Evolutionary conservation across 441 rosid species (phyloP).

Genomic region (Syzygium syzygioides): DNA sequence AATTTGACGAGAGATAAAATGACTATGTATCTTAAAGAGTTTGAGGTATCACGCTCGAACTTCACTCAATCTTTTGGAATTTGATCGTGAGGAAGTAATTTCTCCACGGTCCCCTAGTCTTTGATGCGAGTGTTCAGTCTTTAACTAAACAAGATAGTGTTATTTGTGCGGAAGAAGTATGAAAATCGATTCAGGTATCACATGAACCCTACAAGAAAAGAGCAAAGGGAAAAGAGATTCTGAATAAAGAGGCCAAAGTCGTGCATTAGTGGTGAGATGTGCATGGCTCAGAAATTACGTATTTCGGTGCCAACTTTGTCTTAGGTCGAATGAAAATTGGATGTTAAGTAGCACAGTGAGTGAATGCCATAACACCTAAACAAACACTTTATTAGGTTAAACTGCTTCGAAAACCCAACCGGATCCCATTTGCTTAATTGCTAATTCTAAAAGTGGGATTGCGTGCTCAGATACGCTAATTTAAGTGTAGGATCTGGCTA

Average conservation of each 20-base stretch:
- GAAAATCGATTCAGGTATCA: not conserved
- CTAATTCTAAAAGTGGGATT: not conserved
- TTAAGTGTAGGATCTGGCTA: not conserved
- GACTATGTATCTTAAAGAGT: not conserved
- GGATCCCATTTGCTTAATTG: not conserved
- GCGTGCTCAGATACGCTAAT: not conserved
- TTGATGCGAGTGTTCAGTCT: not conserved
- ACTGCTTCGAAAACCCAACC: not conserved
- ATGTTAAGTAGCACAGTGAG: not conserved
- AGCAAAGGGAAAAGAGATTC: not conserved
- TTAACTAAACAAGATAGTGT: not conserved
- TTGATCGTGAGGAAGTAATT: fast-evolving
- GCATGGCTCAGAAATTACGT: not conserved
- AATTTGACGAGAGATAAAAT: not conserved
- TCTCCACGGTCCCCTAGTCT: not conserved
- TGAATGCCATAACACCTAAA: not conserved
- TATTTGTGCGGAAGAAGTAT: not conserved
- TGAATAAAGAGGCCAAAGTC: not conserved
- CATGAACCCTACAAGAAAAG: not conserved
- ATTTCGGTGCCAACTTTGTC: not conserved
- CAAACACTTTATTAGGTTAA: not conserved
- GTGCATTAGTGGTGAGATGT: not conserved
- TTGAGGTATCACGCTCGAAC: not conserved
- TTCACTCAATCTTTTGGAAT: not conserved
- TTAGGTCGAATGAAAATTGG: not conserved